Conservation (phyloP, 2,329 filamentous ascomycete species). For the Chlorencoelia australis region DNA sequence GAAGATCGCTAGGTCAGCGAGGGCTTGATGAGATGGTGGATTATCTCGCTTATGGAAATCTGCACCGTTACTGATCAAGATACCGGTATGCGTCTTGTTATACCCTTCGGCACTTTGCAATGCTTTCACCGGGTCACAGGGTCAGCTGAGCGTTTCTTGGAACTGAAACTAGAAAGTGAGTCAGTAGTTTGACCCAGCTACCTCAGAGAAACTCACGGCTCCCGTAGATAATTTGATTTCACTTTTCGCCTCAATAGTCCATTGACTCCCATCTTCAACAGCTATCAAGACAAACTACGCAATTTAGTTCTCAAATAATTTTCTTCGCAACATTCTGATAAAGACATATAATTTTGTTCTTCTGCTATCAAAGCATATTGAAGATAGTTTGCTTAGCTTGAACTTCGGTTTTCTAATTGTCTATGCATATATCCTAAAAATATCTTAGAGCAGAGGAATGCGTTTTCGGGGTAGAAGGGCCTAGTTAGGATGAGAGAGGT, state of each 20-base stretch:
- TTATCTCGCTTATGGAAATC: constrained; percentile 14
- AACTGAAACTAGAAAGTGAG: constrained; percentile 1
- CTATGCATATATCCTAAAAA: background rate
- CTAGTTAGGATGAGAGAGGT: constrained; percentile 4
- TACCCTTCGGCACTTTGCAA: constrained; percentile 1
- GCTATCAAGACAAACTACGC: background rate
- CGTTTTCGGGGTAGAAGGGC: constrained; percentile 1
- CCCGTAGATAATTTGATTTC: constrained; percentile 2
- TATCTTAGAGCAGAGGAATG: constrained; percentile 2
- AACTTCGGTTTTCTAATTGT: constrained; percentile 2
- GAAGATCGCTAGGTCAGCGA: constrained; percentile 28
- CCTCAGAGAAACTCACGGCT: background rate
- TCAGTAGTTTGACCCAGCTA: background rate
- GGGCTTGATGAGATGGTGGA: constrained; percentile 27
- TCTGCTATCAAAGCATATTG: background rate
- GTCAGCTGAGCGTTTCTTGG: background rate
- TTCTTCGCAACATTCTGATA: constrained; percentile 2
- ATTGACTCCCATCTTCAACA: background rate
- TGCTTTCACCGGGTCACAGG: background rate
- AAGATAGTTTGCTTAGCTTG: constrained; percentile 3
- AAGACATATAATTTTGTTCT: background rate
- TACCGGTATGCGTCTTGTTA: background rate
- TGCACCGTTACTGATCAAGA: constrained; percentile 1
- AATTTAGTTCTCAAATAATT: constrained; percentile 2
- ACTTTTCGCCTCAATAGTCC: background rate